Evolutionary conservation across 768 basidiomycete species (phyloP).

Genomic region (Wakefieldia striispora): DNA sequence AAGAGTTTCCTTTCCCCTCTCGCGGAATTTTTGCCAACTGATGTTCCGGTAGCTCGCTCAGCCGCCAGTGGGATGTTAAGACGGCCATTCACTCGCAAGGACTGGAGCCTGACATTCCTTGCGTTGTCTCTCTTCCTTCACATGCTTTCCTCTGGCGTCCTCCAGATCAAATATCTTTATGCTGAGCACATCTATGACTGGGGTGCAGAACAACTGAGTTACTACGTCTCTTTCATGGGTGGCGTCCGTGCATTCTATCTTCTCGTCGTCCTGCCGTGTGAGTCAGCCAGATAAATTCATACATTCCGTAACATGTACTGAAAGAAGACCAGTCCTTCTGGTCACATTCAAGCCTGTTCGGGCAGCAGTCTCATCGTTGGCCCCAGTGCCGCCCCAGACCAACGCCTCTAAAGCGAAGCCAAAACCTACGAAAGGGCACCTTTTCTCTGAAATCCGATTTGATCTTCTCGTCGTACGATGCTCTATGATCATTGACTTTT

Average conservation of each 20-base stretch:
- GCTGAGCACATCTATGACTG: conserved; percentile 71
- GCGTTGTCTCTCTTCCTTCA: conserved; percentile 64
- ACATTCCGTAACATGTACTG: conserved; percentile 34
- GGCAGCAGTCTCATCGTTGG: conserved; percentile 2
- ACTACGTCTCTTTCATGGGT: conserved; percentile 73
- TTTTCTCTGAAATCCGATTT: conserved; percentile 62
- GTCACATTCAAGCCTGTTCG: conserved; percentile 53
- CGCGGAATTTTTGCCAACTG: conserved; percentile 63
- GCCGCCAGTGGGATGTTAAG: conserved; percentile 64
- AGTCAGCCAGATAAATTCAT: conserved; percentile 22
- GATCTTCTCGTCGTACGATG: conserved; percentile 63
- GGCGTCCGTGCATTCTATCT: conserved; percentile 62
- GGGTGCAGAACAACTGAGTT: conserved; percentile 67
- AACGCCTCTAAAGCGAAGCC: conserved; percentile 34
- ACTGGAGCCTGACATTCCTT: conserved; percentile 74
- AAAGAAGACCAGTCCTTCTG: conserved; percentile 50
- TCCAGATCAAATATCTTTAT: conserved; percentile 76
- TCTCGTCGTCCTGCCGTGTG: conserved; percentile 67
- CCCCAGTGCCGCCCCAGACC: conserved; percentile 3
- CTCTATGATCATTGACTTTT: conserved; percentile 66
- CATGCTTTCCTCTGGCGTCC: conserved; percentile 66
- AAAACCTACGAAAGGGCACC: conserved; percentile 46
- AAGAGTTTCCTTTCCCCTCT: conserved; percentile 60
- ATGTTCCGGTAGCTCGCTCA: conserved; percentile 38
- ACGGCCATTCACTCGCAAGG: conserved; percentile 52